phyloP scores from a whole-genome alignment of 768 basidiomycete species.

The Lyophyllum shimeji region DNA sequence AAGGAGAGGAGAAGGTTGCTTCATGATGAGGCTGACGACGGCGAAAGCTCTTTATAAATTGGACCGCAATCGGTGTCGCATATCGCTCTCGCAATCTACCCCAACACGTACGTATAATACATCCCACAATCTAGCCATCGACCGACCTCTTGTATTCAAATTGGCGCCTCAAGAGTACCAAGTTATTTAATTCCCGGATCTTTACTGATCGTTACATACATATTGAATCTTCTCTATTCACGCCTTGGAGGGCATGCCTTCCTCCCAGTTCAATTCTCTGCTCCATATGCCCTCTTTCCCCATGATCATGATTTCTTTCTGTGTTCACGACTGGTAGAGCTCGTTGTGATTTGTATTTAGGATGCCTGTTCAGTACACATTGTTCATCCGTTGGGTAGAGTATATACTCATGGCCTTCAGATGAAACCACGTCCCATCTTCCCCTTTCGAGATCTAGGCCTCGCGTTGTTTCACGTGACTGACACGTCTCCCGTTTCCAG shows the following conservation, averaged over 20 bases:
- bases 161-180: not conserved
- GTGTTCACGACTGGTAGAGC: not conserved
- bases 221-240: not conserved
- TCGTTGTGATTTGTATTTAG: conserved; percentile 1
- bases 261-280: not conserved
- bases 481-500: conserved; percentile 15
- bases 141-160: conserved; percentile 1
- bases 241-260: not conserved
- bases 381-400: too few species aligned
- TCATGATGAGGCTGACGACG: conserved; percentile 34
- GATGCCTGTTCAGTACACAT: conserved; percentile 5
- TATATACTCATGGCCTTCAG: not conserved
- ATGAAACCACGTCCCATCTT: too few species aligned
- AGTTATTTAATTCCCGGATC: not conserved
- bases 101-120: not conserved
- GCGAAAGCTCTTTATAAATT: not conserved
- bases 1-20: conserved; percentile 29
- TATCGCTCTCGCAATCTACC: not conserved
- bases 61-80: not conserved
- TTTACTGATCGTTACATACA: not conserved
- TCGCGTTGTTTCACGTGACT: conserved; percentile 11
- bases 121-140: not conserved
- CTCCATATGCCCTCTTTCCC: not conserved
- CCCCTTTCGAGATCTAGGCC: too few species aligned
- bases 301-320: not conserved